Percentiles rank a stretch among this genome's conserved stretches.
Conservation (phyloP, 2,329 filamentous ascomycete species). For the Calonectria leucothoes region DNA sequence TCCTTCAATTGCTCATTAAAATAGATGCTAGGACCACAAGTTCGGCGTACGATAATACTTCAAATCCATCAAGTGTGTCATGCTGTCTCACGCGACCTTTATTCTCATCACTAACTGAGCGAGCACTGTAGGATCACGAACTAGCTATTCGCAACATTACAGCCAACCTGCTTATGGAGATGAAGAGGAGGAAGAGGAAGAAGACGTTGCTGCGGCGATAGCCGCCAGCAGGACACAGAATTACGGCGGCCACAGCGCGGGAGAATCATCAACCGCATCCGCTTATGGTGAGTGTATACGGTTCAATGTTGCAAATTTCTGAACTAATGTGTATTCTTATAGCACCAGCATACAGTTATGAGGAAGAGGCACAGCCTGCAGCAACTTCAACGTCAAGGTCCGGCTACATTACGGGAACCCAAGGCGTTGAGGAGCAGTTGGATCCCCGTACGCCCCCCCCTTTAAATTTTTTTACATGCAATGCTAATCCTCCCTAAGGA, state of each 20-base stretch:
- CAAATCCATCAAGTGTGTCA: slow-evolving; percentile 11
- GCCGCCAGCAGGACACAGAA: not conserved
- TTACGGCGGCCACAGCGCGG: not conserved
- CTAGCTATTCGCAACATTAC: not conserved
- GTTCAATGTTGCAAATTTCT: not conserved
- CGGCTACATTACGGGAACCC: slow-evolving; percentile 31
- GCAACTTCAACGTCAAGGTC: not conserved
- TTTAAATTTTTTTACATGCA: no score
- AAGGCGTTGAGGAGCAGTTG: slow-evolving; percentile 40
- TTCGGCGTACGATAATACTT: not conserved
- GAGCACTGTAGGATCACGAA: not conserved
- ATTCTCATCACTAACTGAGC: not conserved
- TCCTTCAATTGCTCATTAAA: not conserved
- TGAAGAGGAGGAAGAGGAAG: not conserved
- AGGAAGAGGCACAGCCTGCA: not conserved
- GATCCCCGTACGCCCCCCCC: slow-evolving; percentile 56
- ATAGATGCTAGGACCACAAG: not conserved
- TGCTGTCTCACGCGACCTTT: not conserved
- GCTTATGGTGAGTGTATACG: slow-evolving; percentile 32
- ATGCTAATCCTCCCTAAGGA: slow-evolving; percentile 45
- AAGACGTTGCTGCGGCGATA: not conserved
- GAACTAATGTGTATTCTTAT: not conserved
- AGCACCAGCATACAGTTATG: not conserved
- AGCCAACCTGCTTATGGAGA: not conserved
- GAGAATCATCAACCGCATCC: slow-evolving; percentile 26